Base-by-base conservation (phyloP, 164 flowering plant genomes). In the Malania oleifera region DNA sequence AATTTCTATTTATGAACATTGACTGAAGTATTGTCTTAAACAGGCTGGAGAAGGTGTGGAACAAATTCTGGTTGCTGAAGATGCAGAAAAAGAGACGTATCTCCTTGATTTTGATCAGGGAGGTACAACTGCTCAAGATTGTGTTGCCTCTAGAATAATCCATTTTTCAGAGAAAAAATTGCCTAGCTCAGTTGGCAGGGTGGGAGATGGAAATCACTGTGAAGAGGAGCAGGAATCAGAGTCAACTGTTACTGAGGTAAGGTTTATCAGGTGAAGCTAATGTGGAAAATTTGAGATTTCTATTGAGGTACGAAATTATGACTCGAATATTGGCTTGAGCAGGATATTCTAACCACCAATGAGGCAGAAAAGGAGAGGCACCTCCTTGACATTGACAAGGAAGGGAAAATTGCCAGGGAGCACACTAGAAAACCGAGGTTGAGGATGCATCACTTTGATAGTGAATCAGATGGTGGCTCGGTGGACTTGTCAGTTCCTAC, bases 231-330 rank as follows among this genome's bases (percentile, higher is more conserved):
- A 50, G 38, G 68, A 69, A 57, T 64, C 57, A 9, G 61, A 57
- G 38, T 70, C 74, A 39, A 54, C 54, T 46, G 14, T 48, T 41
- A 49, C 63, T 25, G 38, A 49, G 58, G 73, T 73, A 56, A 62
- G 58, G 26, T 23, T 68, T 45, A 31, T 20, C 40, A 7, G 11
- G 12, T 24, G 10, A 44, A 56, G 6, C 10, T 26, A 35, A 8
- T 22, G 18, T 8, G 17, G 11, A 31, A 17, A 22, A 7, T 51
- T 27, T n/a, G 40, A 15, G 18, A 1, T 17, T 38, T 60, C 31
- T 13, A 10, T 0, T 0, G 0, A 34, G 11, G 11, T 7, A 34
- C 7, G 15, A 45, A 10, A 20, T 20, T 23, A 34, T 13, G 22
- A 13, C 12, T 38, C 2, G 2, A 8, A 1, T 47, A 22, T 59